A percentile compares a stretch with the other conserved stretches of the same genome.
Conservation (phyloP, 176 grass and related monocot species). For the Hordeum vulgare region DNA sequence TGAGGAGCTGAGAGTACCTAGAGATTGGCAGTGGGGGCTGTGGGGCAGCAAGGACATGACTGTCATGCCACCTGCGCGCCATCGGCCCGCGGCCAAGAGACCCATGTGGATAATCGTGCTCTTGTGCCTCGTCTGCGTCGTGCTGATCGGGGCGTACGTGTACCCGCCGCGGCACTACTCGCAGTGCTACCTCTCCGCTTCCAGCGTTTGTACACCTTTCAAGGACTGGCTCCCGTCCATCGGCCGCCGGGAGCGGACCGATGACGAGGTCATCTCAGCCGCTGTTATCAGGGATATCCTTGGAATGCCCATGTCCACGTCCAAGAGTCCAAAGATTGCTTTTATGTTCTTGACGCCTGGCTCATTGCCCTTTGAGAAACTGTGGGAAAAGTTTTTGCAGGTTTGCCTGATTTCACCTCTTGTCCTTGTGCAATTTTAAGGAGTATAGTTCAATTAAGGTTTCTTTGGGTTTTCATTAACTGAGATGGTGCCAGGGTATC, state of each 20-base stretch:
- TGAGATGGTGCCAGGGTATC: not conserved
- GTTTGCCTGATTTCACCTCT: conserved; percentile 31
- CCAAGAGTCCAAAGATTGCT: conserved; percentile 77
- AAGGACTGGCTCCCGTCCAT: conserved; percentile 75
- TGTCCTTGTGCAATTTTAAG: conserved; percentile 14
- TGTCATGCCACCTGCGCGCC: conserved; percentile 47
- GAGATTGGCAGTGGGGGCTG: conserved; percentile 29
- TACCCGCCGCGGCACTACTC: conserved; percentile 69
- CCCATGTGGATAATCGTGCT: conserved; percentile 92
- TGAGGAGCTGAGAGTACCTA: conserved; percentile 38
- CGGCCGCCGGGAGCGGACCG: conserved; percentile 38
- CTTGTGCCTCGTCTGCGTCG: conserved; percentile 63
- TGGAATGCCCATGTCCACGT: conserved; percentile 47
- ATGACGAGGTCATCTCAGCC: conserved; percentile 70
- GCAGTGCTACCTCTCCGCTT: conserved; percentile 71
- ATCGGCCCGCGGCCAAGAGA: conserved; percentile 49
- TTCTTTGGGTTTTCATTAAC: conserved; percentile 2
- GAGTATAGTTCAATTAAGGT: not conserved
- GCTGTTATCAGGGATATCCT: conserved; percentile 72
- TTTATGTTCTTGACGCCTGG: conserved; percentile 94
- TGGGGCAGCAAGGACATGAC: conserved; percentile 46
- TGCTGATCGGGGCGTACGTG: conserved; percentile 67
- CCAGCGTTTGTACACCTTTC: conserved; percentile 62
- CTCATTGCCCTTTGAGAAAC: conserved; percentile 84
- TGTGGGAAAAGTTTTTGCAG: conserved; percentile 94